phyloP scores from a whole-genome alignment of 1,139 yeast genomes.

The Yarrowia galli region DNA sequence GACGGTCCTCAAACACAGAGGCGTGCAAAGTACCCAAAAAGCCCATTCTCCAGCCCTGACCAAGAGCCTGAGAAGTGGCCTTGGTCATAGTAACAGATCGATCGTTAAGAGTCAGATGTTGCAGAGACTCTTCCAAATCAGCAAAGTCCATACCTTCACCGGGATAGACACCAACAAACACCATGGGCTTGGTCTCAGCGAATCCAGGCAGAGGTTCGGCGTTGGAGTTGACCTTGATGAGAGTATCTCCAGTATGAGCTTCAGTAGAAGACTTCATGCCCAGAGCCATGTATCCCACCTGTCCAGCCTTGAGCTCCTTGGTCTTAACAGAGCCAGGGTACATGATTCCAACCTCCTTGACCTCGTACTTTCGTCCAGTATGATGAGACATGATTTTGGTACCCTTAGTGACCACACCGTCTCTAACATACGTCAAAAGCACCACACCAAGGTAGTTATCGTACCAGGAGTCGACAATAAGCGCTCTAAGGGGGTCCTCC shows the following conservation, averaged over 20 bases:
- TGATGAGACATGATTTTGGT: slow-evolving; percentile 80
- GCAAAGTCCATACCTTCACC: slow-evolving; percentile 93
- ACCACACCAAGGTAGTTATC: slow-evolving; percentile 95
- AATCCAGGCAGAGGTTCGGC: slow-evolving; percentile 90
- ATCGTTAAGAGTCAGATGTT: slow-evolving; percentile 86
- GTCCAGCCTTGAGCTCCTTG: slow-evolving; percentile 77
- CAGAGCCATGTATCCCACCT: slow-evolving; percentile 90
- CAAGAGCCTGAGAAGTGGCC: slow-evolving; percentile 92
- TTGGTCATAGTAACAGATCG: slow-evolving; percentile 88
- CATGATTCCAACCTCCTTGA: slow-evolving; percentile 94
- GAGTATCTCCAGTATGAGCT: slow-evolving; percentile 92
- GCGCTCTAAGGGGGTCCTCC: slow-evolving; percentile 68
- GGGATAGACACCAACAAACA: slow-evolving; percentile 97
- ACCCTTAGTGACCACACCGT: slow-evolving; percentile 78
- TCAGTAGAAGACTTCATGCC: slow-evolving; percentile 91
- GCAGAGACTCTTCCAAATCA: slow-evolving; percentile 86
- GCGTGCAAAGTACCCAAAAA: slow-evolving; percentile 95
- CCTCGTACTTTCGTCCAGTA: slow-evolving; percentile 77
- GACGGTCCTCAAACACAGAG: slow-evolving; percentile 87
- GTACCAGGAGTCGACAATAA: slow-evolving; percentile 96
- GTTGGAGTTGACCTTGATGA: slow-evolving; percentile 64
- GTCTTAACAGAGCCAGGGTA: slow-evolving; percentile 79
- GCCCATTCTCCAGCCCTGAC: slow-evolving; percentile 97
- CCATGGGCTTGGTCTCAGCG: slow-evolving; percentile 98
- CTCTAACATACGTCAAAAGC: slow-evolving; percentile 80